Evolutionary conservation across 2,329 filamentous ascomycete genomes (phyloP).

Genomic region (Lecanicillium sp.): DNA sequence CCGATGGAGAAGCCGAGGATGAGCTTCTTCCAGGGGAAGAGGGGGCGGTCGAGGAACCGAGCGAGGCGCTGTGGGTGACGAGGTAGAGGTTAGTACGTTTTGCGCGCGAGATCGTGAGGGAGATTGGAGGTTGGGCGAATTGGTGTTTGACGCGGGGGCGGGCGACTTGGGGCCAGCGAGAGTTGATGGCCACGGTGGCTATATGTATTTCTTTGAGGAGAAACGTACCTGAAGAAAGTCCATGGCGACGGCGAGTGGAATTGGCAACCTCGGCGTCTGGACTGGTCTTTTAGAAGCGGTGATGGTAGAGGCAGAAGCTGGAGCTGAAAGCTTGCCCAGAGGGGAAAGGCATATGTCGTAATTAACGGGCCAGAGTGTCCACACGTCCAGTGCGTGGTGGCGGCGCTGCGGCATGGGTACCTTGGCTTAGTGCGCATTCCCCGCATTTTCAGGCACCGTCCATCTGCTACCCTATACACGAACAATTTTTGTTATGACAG

Average conservation of each 20-base stretch:
- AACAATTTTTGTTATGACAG: too few relatives aligned
- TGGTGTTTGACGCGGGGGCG: neutral
- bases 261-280: too few relatives aligned
- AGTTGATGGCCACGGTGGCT: neutral
- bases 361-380: too few relatives aligned
- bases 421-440: neutral
- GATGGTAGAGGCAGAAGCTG: neutral
- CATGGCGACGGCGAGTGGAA: constrained; percentile 23
- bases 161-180: neutral
- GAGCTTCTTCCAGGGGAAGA: constrained; percentile 96
- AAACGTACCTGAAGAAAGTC: constrained; percentile 36
- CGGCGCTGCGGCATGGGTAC: too few relatives aligned
- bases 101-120: neutral
- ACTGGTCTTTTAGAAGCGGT: too few relatives aligned
- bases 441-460: neutral
- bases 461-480: too few relatives aligned
- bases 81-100: neutral
- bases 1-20: constrained; percentile 91
- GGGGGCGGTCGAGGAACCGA: constrained; percentile 77
- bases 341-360: too few relatives aligned
- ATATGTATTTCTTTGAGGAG: neutral
- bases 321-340: neutral
- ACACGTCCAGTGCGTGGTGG: neutral
- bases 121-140: neutral
- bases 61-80: constrained; percentile 56